Base-by-base conservation (phyloP, 1,139 yeast genomes). In the Pichia sp. region DNA sequence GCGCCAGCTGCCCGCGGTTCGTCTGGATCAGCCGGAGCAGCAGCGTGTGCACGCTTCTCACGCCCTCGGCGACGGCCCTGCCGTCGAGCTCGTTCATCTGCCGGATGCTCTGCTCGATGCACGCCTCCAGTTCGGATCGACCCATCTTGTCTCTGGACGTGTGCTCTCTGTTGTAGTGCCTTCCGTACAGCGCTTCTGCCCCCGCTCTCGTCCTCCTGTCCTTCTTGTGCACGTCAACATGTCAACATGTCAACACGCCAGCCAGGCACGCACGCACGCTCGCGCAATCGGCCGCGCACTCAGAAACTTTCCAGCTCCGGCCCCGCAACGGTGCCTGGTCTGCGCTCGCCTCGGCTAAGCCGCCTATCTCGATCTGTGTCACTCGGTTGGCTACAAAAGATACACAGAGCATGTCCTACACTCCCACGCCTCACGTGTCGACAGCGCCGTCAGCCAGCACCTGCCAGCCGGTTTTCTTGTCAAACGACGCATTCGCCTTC, bases 401-500 rank as follows among this genome's bases (percentile, higher is more conserved):
- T 23, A 23, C 26, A 23, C n/a, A 23, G 26, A 23, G 26, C 26
- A 23, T 23, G 26, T 23, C 26, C 26, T 23, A 23, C 26, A 23
- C 26, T 23, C 26, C 26, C 26, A 23, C 26, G 26, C 26, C 26
- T 23, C 26, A n/a, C n/a, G 40, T 11, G n/a, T 34, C 40, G 41
- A n/a, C 41, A n/a, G n/a, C n/a, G 16, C 16, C n/a, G 16, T 10
- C n/a, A n/a, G n/a, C 16, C 41, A 13, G 41, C n/a, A 36, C 41
- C 41, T 36, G 41, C 69, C 70, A 66, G 19, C 55, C 57, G 40
- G 59, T 62, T 47, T 61, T 58, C 50, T 62, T 65, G 65, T 73
- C 66, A 62, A 67, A 67, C 54, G 66, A 56, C 57, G 75, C 65
- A 59, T 70, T 50, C 69, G 74, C 56, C 70, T 69, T 52, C 69